Evolutionary conservation across 2,329 filamentous ascomycete species (phyloP), one percentile per base, ranked within the genome.

Genomic region (Dactylellina parvicollis): DNA sequence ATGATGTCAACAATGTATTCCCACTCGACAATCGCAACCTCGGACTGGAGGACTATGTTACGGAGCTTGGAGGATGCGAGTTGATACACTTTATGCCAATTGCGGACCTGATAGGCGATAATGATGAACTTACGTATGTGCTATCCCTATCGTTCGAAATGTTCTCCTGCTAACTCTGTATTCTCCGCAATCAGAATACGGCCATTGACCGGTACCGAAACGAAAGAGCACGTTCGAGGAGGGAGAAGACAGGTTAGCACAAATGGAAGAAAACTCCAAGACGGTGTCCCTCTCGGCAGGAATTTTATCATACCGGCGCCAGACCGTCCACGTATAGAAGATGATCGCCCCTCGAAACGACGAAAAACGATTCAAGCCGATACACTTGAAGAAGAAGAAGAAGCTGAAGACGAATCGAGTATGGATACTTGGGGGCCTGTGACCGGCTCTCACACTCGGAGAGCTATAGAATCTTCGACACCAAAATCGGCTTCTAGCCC

Each of bases 31-130:
- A 62, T 16, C 57, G 57, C 18, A 73, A 44, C 28, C 66, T 61
- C 56, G 77, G 75, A 1, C 38, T 78, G 26, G 77, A 78, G 54
- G 76, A 77, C 42, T 78, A 78, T 55, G 76, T 74, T 10, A 75
- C 77, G 14, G 77, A 78, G 50, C 57, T 77, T 34, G 70, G 49
- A 16, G 77, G 76, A 14, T 77, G 75, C 50, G 77, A 78, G 56
- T 52, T 75, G 16, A 46, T 78, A n/a, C 77, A 78, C 52, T 78
- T 76, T 26, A 76, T 77, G 65, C 66, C 74, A 42, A 56, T 78
- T 30, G 66, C 54, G n/a, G 73, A 70, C 14, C 32, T 77, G 26
- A 72, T 78, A 44, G 64, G 75, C 22, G 76, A 78, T 28, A 74
- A 59, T 10, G 76, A 78, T 52, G 71, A 76, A 36, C 71, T 78